Base-by-base conservation (phyloP, 306 rosid species). In the Cercis canadensis region DNA sequence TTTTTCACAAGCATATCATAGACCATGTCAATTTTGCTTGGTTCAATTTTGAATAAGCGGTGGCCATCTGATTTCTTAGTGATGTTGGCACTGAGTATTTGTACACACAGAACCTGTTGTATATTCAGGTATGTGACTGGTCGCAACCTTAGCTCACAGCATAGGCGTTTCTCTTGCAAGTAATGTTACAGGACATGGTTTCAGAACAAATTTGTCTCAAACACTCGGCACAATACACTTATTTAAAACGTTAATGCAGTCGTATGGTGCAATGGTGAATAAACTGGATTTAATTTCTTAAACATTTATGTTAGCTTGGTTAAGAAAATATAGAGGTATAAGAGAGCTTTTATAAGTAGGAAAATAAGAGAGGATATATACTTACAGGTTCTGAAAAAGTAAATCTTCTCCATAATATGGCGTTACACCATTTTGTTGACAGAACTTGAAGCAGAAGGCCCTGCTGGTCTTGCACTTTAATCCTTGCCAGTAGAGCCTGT, bases 341-440 rank as follows among this genome's bases (percentile, higher is more conserved):
- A n/a, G n/a, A n/a, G n/a, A n/a, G n/a, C n/a, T n/a, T n/a, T n/a
- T n/a, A n/a, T n/a, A n/a, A n/a, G n/a, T n/a, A n/a, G n/a, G n/a
- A 65, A 72, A 9, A 33, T 47, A 13, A 51, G 47, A 62, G 51
- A 61, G 60, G 68, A 49, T n/a, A 32, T 14, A 55, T 7, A 78
- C 96, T 90, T 81, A 93, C 98, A 67, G 92, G 76, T 78, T 87
- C 96, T n/a, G n/a, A 49, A 94, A 88, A 70, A 93, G 96, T 57
- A 90, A 66, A 81, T 90, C 97, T 15, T 86, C 85, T 17, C 92
- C 95, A 75, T 81, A 78, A 77, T 82, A 78, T 79, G 94, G 89
- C 32, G 81, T 49, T 8, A 66, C 63, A 79, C 97, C 65, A 84
- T 75, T 54, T 84, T 88, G 64, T 80, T 78, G 65, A 74, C 74